Base-by-base conservation (phyloP, 2,329 filamentous ascomycete genomes). In the Escovopsis sp. region DNA sequence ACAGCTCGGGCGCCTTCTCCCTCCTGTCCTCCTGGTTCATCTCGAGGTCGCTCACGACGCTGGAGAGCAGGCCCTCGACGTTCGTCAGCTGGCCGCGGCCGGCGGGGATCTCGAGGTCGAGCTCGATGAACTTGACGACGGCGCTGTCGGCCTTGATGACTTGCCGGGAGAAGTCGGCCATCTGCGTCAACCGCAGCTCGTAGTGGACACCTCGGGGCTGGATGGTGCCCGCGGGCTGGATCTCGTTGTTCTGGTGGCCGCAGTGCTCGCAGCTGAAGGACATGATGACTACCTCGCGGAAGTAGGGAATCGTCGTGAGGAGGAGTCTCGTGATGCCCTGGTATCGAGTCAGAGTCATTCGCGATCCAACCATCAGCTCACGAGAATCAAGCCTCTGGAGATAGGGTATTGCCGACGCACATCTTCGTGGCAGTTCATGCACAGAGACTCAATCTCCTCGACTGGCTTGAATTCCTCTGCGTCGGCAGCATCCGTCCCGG, bases 251-350 rank as follows among this genome's bases (percentile, higher is more conserved):
- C 45, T 80, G 76, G 60, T 88, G 79, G 53, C 76, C 66, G 63
- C 90, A 98, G 59, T 94, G 75, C 5, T 84, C 76, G 66, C 90
- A 98, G 45, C 74, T 72, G 59, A 98, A 98, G 42, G 88, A 96
- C 78, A 94, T 94, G 57, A 98, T 74, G 50, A 98, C 85, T 43
- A 98, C 78, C 58, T 98, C 88, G 62, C 86, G 85, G 67, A 98
- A 98, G 68, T 85, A 96, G 13, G 90, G 90, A 37, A 98, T 94
- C 44, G 76, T 76, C 13, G 92, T 93, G 36, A 98, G 75, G 30
- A 98, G 75, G 16, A 98, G 72, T 39, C 79, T 73, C 12, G 90
- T 98, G 2, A 66, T 72, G 49, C 90, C 90, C 82, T 92, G n/a
- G 12, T 11, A 8, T 25, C 21, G n/a, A n/a, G n/a, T n/a, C n/a